phyloP scores from a whole-genome alignment of 2,329 filamentous ascomycete genomes.

The Myriosclerotinia scirpicola region DNA sequence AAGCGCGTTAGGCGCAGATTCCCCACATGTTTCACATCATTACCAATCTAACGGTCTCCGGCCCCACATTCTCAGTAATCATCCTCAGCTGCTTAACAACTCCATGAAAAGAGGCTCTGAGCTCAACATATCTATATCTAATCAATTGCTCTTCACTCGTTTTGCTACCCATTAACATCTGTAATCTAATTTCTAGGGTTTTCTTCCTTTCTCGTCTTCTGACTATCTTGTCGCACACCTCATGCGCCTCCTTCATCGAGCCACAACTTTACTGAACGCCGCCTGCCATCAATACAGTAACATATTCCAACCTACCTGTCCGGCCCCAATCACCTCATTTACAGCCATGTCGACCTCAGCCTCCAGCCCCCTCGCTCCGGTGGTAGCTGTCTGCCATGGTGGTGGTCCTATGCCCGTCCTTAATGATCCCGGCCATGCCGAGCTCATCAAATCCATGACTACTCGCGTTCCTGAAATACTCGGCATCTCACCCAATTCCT shows the following conservation, averaged over 20 bases:
- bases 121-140: background rate
- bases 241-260: conserved; percentile 5
- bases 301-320: conserved; percentile 16
- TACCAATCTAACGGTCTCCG: conserved; percentile 9
- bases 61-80: conserved; percentile 7
- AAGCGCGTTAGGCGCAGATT: background rate
- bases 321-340: background rate
- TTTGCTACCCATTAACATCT: conserved; percentile 3
- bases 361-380: conserved; percentile 24
- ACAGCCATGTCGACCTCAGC: conserved; percentile 8
- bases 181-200: background rate
- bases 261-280: conserved; percentile 1
- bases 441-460: conserved; percentile 53
- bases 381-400: conserved; percentile 34
- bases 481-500: conserved; percentile 51
- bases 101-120: background rate
- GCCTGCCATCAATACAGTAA: conserved; percentile 21
- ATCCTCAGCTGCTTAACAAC: background rate
- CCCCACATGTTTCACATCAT: conserved; percentile 1
- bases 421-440: conserved; percentile 53
- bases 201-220: background rate
- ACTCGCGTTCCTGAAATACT: conserved; percentile 56
- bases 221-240: background rate
- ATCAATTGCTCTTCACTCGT: conserved; percentile 2
- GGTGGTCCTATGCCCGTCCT: conserved; percentile 57